Conservation (phyloP, 106 monocot species). For the Apostasia shenzhenica region DNA sequence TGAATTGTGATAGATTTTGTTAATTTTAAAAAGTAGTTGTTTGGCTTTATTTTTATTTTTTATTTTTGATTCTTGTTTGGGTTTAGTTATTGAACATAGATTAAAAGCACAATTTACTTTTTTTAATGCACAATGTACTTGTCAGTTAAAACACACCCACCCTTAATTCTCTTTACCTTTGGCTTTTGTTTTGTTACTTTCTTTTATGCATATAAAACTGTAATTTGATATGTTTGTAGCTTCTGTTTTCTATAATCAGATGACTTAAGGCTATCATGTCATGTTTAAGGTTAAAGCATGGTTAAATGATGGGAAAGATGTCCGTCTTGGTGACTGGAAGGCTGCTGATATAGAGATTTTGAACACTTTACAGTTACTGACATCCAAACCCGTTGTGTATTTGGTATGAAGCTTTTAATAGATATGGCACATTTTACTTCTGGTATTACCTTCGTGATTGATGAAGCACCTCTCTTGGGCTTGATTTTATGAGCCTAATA, state of each 20-base stretch:
- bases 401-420: slow-evolving; percentile 39
- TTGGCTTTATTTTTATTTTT: too few relatives aligned
- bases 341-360: slow-evolving; percentile 90
- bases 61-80: too few relatives aligned
- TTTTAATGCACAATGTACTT: too few relatives aligned
- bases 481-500: too few relatives aligned
- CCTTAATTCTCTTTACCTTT: too few relatives aligned
- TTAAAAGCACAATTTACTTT: too few relatives aligned
- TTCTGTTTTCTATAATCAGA: not conserved
- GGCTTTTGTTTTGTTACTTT: not conserved
- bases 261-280: not conserved
- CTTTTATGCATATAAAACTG: not conserved
- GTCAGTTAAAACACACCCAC: too few relatives aligned
- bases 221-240: not conserved
- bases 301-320: slow-evolving; percentile 88
- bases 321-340: slow-evolving; percentile 96
- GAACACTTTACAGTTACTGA: slow-evolving; percentile 88
- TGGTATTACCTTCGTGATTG: too few relatives aligned
- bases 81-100: too few relatives aligned
- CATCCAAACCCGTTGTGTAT: slow-evolving; percentile 95
- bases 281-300: slow-evolving; percentile 60
- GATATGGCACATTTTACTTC: slow-evolving; percentile 4
- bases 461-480: too few relatives aligned
- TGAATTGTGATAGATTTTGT: too few relatives aligned
- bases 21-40: too few relatives aligned